phyloP scores from a whole-genome alignment of 805 yeast species.

The Ogataea glucozyma region DNA sequence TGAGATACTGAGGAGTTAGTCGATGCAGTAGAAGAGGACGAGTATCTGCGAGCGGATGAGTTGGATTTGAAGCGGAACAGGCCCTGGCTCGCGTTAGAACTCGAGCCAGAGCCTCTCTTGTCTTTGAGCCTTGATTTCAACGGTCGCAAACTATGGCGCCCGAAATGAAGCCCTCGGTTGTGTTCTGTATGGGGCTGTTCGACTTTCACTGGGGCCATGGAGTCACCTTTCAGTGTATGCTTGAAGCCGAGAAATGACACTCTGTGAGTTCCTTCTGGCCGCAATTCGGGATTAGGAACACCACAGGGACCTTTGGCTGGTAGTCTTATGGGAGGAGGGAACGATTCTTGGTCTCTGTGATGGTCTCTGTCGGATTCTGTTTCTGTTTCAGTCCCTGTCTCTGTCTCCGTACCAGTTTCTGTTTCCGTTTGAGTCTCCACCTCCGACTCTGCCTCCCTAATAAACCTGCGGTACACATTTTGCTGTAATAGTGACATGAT shows the following conservation, averaged over 20 bases:
- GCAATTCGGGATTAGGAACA: conserved; percentile 9
- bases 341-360: not conserved
- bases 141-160: conserved; percentile 12
- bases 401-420: no score
- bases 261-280: not conserved
- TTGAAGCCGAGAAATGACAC: conserved; percentile 1
- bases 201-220: not conserved
- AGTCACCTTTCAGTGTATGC: not conserved
- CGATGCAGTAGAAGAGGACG: conserved; percentile 14
- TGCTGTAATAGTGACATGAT: conserved; percentile 23
- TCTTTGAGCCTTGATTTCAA: conserved; percentile 17
- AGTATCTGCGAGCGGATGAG: conserved; percentile 7
- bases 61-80: conserved; percentile 15
- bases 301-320: conserved; percentile 15
- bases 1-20: conserved; percentile 8
- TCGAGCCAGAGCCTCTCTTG: conserved; percentile 5
- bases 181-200: not conserved
- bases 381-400: no score
- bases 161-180: conserved; percentile 8
- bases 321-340: not conserved
- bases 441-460: conserved; percentile 17
- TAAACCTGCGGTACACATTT: conserved; percentile 24
- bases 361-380: no score
- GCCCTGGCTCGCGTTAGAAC: conserved; percentile 7
- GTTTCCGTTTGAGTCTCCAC: no score